Evolutionary conservation across 169 alveolate species (phyloP).

Genomic region (Haemoproteus tartakovskyi): DNA sequence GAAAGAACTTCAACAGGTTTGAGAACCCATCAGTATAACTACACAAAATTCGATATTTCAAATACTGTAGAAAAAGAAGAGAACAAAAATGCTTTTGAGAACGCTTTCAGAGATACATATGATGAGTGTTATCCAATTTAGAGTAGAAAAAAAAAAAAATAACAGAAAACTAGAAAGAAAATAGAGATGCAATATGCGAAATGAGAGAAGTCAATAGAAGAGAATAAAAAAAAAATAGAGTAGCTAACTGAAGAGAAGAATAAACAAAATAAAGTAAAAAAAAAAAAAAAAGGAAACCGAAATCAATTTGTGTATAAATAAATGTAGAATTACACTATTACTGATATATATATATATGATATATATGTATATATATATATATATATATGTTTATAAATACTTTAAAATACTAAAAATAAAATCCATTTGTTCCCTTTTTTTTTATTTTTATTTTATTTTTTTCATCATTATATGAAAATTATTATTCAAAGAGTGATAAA

Average conservation of each 20-base stretch:
- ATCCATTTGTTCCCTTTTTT: neutral
- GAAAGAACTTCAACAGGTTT: too few species aligned
- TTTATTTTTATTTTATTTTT: too few species aligned
- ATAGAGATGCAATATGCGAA: neutral
- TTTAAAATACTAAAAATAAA: neutral
- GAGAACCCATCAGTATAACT: too few species aligned
- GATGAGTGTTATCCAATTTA: conserved; percentile 53
- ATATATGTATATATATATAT: neutral
- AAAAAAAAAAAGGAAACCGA: too few species aligned
- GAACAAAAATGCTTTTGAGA: conserved; percentile 1
- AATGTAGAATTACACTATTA: neutral
- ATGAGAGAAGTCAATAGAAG: neutral
- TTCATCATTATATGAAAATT: too few species aligned
- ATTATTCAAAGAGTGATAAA: too few species aligned
- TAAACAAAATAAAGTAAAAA: too few species aligned
- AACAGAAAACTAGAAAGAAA: neutral
- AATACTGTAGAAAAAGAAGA: conserved; percentile 2
- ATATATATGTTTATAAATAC: neutral
- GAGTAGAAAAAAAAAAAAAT: neutral
- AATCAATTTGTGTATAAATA: too few species aligned
- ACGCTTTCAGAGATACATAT: conserved; percentile 43
- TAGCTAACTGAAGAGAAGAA: neutral
- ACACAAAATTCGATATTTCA: too few species aligned
- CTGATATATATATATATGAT: neutral
- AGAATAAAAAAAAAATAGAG: neutral